These are phyloP conservation scores for Elsinoe australis DNA, from an alignment of 2,329 filamentous ascomycete species.

Conservation along the genomic window DNA sequence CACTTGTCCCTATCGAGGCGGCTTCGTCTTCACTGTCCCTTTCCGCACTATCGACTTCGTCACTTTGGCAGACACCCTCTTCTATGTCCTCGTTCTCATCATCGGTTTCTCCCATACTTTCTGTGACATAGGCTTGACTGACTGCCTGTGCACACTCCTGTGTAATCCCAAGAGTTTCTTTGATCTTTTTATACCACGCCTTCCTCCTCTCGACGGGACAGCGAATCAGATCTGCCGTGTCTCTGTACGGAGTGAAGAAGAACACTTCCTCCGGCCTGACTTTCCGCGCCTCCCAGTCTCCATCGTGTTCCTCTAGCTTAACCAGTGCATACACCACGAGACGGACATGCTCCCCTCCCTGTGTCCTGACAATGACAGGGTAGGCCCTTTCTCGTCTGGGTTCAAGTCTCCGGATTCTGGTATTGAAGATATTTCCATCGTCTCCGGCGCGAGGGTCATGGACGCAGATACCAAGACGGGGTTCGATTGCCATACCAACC, in stretches of 20 bases:
- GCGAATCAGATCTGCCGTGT: not conserved
- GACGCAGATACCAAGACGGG: not conserved
- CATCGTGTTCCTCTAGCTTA: not conserved
- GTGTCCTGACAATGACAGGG: not conserved
- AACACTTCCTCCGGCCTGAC: not conserved
- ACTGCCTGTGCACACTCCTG: no score
- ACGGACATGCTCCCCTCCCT: not conserved
- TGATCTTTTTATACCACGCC: not conserved
- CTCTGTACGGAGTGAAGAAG: not conserved
- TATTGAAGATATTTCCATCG: not conserved
- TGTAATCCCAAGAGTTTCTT: no score
- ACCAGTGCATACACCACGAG: not conserved
- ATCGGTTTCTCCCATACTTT: slow-evolving; percentile 32
- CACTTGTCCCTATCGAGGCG: no score
- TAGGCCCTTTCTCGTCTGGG: not conserved
- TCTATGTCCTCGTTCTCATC: slow-evolving; percentile 19
- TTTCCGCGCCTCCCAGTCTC: not conserved
- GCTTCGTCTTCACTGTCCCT: not conserved
- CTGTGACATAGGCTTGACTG: slow-evolving; percentile 51
- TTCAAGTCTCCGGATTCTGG: not conserved
- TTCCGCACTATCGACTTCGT: slow-evolving; percentile 3
- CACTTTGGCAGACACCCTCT: not conserved
- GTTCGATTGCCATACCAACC: slow-evolving; percentile 3
- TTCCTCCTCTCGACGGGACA: not conserved
- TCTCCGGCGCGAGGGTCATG: not conserved